Conservation (phyloP, 2,329 filamentous ascomycete species). For the Tricladium varicosporioides region DNA sequence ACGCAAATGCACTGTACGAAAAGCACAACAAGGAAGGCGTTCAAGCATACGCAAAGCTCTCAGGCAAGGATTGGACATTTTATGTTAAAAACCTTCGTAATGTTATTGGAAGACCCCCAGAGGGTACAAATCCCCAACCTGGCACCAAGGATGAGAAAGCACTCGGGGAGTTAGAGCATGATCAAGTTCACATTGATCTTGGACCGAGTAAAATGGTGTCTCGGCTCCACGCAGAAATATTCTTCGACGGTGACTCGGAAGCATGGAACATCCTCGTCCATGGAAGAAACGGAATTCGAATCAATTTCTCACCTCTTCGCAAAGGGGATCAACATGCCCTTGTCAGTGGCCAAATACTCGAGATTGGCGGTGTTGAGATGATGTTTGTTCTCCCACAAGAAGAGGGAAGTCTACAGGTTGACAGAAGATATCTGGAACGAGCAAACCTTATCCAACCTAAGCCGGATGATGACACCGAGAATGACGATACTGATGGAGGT, state of each 20-base stretch:
- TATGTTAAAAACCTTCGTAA: conserved; percentile 75
- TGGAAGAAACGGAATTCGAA: conserved; percentile 85
- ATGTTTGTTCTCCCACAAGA: conserved; percentile 92
- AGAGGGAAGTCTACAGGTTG: conserved; percentile 62
- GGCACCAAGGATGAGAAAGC: background rate
- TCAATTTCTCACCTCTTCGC: conserved; percentile 73
- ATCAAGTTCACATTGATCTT: conserved; percentile 77
- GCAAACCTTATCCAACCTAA: conserved; percentile 49
- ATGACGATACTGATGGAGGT: conserved; percentile 12
- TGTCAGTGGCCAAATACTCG: conserved; percentile 84
- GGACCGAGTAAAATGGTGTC: conserved; percentile 82
- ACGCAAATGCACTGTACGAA: conserved; percentile 63
- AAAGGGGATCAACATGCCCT: conserved; percentile 63
- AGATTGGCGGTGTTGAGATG: conserved; percentile 94
- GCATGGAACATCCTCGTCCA: conserved; percentile 85
- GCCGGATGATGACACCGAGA: conserved; percentile 14
- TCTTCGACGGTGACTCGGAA: conserved; percentile 65
- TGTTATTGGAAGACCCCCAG: conserved; percentile 71
- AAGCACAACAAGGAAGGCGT: conserved; percentile 57
- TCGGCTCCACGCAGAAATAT: conserved; percentile 71
- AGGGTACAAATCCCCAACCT: conserved; percentile 38
- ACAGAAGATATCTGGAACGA: conserved; percentile 67
- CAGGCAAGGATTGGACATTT: conserved; percentile 80
- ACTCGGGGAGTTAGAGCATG: conserved; percentile 15
- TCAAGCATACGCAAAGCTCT: conserved; percentile 78